Conservation (phyloP, 805 yeast genomes). For the Starmerella lactis-condensi region DNA sequence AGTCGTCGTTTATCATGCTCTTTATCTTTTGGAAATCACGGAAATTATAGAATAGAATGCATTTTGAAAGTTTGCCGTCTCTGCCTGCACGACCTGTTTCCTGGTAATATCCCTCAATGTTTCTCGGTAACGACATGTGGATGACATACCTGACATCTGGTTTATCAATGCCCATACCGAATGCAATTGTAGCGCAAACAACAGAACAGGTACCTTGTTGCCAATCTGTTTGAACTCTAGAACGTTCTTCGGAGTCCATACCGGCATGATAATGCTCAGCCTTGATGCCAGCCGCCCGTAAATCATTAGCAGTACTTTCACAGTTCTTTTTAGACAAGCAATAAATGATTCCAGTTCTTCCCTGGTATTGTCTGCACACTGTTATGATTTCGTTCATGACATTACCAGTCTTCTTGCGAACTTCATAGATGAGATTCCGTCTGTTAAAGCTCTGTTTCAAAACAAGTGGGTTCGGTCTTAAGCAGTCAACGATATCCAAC, state of each 20-base stretch:
- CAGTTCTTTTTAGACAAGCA: conserved; percentile 83
- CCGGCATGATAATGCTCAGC: conserved; percentile 85
- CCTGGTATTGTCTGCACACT: conserved; percentile 27
- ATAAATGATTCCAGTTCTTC: conserved; percentile 72
- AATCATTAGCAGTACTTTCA: conserved; percentile 53
- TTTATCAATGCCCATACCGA: conserved; percentile 98
- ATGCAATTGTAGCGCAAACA: conserved; percentile 93
- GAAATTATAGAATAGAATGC: conserved; percentile 65
- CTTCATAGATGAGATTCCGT: conserved; percentile 64
- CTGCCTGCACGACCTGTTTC: conserved; percentile 98
- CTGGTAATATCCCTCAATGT: conserved; percentile 89
- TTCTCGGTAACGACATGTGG: conserved; percentile 74
- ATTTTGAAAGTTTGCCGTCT: conserved; percentile 69
- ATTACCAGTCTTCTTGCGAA: conserved; percentile 34
- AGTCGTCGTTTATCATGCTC: conserved; percentile 59
- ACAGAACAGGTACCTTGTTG: conserved; percentile 52
- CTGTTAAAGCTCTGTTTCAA: conserved; percentile 86
- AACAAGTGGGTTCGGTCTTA: conserved; percentile 39
- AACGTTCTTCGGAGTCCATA: conserved; percentile 61
- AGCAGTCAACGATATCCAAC: conserved; percentile 65
- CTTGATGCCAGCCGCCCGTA: conserved; percentile 37
- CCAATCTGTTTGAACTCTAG: conserved; percentile 61
- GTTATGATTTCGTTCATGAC: conserved; percentile 9
- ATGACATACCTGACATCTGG: conserved; percentile 85
- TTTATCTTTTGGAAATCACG: conserved; percentile 64